Base-by-base conservation (phyloP, 2,329 filamentous ascomycete genomes). In the Fusarium fracticaudum region DNA sequence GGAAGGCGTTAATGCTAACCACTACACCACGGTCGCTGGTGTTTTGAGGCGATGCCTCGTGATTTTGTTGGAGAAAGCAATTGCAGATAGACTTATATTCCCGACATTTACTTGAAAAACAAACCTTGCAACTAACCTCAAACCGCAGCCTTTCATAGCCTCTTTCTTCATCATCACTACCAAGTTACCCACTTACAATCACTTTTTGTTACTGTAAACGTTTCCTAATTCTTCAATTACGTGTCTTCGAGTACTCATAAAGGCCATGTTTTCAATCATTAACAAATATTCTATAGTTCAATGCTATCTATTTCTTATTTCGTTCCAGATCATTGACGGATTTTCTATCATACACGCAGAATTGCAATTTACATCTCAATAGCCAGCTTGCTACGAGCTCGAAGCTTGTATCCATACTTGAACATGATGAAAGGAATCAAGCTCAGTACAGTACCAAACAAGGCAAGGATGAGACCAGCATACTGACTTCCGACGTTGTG, bases 391-490 rank as follows among this genome's bases (percentile, higher is more conserved):
- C 73, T 75, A 4, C 73, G 73, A 69, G 73, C 73, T 40, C 73
- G 60, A 6, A 75, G 55, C 45, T 75, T 68, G 7, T 73, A 53
- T 26, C 73, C 73, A 9, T 64, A 75, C 53, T 75, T 75, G 43
- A 75, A 75, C 73, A 75, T 75, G 18, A 75, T 60, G 18, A 75
- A 75, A 9, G 73, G 73, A 57, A 75, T 75, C 58, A 75, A 53
- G 44, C 72, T 75, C 44, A 75, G 38, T 1, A 66, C 37, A 6
- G 73, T 75, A 8, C 73, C 73, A 20, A 75, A 73, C 15, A 75
- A 26, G 9, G 73, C 73, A 38, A 75, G 60, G 14, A 75, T 75
- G 5, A 75, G 60, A 12, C 73, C 73, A 35, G 73, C 73, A 29
- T 75, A 75, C 37, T 75, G 73, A 13, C 73, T 75, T 14, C 72